Percentiles rank a stretch among this genome's conserved stretches.
Conservation (phyloP, 129 eudicot species). For the Flaveria ramosissima region DNA sequence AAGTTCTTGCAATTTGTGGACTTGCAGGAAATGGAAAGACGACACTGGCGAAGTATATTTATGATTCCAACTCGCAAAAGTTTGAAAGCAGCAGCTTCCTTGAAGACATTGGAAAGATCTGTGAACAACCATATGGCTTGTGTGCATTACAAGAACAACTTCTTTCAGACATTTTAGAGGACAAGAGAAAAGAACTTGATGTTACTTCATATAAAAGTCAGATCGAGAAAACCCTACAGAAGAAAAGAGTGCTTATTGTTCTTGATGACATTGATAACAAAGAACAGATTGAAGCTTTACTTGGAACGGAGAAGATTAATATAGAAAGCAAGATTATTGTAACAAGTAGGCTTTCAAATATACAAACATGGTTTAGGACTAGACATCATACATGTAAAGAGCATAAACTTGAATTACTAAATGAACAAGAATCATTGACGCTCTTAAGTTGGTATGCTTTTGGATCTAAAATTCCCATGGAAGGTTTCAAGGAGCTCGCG, state of each 20-base stretch:
- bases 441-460: constrained; percentile 53
- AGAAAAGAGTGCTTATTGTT: constrained; percentile 45
- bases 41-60: constrained; percentile 24
- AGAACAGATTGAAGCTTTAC: constrained; percentile 41
- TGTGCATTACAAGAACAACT: constrained; percentile 40
- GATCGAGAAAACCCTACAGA: constrained; percentile 26
- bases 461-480: constrained; percentile 34
- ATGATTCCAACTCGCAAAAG: constrained; percentile 25
- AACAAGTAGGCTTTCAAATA: constrained; percentile 32
- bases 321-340: constrained; percentile 46
- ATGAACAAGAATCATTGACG: constrained; percentile 29
- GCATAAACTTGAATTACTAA: constrained; percentile 21
- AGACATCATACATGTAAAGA: constrained; percentile 16
- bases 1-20: constrained; percentile 38
- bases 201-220: constrained; percentile 29
- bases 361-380: constrained; percentile 14
- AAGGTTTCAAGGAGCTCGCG: constrained; percentile 33
- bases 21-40: constrained; percentile 50
- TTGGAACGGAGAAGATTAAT: constrained; percentile 38
- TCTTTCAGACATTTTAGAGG: constrained; percentile 36
- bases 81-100: constrained; percentile 44
- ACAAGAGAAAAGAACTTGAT: constrained; percentile 27
- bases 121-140: constrained; percentile 28
- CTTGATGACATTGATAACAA: constrained; percentile 46
- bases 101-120: constrained; percentile 26